Evolutionary conservation across 495 filamentous ascomycete genomes (phyloP).

Genomic region (Jackrogersella minutella): DNA sequence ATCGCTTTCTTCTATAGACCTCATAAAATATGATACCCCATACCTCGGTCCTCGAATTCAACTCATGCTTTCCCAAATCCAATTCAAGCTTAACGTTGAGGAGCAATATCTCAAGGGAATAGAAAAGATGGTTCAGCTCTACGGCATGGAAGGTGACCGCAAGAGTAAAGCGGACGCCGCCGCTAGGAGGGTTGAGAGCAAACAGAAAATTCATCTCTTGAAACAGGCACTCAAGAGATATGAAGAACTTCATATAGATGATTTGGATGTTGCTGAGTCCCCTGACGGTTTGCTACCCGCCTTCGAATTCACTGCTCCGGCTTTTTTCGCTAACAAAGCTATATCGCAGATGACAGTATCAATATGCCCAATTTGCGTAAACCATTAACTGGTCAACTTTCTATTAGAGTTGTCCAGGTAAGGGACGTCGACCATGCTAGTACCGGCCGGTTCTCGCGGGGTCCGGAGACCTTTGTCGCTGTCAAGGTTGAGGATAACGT

Average conservation of each 20-base stretch:
- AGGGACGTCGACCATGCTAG: slow-evolving; percentile 95
- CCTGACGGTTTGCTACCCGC: slow-evolving; percentile 71
- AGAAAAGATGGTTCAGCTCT: slow-evolving; percentile 98
- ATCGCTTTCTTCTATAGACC: slow-evolving; percentile 62
- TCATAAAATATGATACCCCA: slow-evolving; percentile 98
- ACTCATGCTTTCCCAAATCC: slow-evolving; percentile 97
- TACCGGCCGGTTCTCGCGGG: slow-evolving; percentile 82
- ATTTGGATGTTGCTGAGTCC: slow-evolving; percentile 83
- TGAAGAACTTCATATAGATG: slow-evolving; percentile 90
- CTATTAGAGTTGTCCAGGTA: slow-evolving; percentile 84
- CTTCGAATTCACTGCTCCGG: neutral
- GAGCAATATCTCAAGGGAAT: slow-evolving; percentile 99
- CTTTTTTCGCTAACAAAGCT: neutral
- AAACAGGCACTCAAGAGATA: slow-evolving; percentile 96
- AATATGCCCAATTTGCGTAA: slow-evolving; percentile 94
- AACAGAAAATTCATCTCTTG: slow-evolving; percentile 95
- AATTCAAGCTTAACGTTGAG: slow-evolving; percentile 98
- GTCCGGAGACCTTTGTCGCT: slow-evolving; percentile 92
- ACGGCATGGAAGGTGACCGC: slow-evolving; percentile 96
- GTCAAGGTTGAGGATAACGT: slow-evolving; percentile 95
- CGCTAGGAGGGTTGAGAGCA: slow-evolving; percentile 87
- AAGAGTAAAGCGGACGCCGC: slow-evolving; percentile 95
- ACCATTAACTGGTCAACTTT: slow-evolving; percentile 87
- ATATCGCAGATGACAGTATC: slow-evolving; percentile 84
- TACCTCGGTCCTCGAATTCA: slow-evolving; percentile 97